Evolutionary conservation across 495 filamentous ascomycete species (phyloP).

Genomic region (Neurospora sp.): DNA sequence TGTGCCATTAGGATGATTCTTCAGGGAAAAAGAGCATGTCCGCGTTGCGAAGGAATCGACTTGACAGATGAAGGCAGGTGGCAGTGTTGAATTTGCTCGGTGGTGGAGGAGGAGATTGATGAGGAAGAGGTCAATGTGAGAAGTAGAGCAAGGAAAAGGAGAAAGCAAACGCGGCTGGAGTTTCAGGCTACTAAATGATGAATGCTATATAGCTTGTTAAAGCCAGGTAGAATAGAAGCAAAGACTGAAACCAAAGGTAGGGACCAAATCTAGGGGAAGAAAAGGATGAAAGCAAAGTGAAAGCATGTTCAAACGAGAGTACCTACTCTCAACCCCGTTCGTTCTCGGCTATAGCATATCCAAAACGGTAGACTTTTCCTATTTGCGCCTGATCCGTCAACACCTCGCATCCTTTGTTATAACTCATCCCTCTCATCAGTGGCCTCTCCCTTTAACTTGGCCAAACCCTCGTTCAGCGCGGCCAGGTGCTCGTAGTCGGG

Average conservation of each 20-base stretch:
- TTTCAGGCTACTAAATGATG: neutral
- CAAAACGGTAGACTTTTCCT: neutral
- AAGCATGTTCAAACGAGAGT: neutral
- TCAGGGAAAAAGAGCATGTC: neutral
- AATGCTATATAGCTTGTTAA: neutral
- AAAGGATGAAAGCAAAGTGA: neutral
- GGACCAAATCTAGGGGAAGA: neutral
- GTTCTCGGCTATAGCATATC: neutral
- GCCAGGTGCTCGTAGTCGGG: conserved; percentile 47
- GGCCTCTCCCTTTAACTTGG: neutral
- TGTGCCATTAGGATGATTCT: neutral
- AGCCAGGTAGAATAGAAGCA: neutral
- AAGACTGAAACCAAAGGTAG: neutral
- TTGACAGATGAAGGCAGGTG: neutral
- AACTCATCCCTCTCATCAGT: conserved; percentile 16
- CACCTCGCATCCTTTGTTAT: conserved; percentile 3
- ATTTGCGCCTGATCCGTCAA: neutral
- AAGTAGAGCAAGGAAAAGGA: neutral
- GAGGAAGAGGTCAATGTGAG: neutral
- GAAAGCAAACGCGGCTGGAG: neutral
- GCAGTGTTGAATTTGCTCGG: neutral
- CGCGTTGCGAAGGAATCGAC: neutral
- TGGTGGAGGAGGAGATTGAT: neutral
- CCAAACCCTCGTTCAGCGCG: conserved; percentile 38
- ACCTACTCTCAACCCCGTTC: neutral